Conservation (phyloP, 345 rosid species). For the Eucalyptus coolabah region DNA sequence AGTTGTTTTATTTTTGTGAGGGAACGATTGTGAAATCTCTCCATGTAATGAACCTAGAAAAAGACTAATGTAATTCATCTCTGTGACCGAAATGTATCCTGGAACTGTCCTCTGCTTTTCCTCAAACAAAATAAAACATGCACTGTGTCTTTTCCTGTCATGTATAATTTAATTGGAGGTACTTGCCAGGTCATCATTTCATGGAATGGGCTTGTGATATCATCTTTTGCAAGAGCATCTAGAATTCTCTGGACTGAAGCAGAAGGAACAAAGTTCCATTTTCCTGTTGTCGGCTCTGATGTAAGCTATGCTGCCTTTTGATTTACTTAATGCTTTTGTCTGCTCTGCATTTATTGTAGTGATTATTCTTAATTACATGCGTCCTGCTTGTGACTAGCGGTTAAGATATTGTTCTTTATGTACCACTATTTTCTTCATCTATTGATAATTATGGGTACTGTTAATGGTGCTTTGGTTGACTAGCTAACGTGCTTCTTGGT, state of each 20-base stretch:
- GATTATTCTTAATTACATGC: not conserved
- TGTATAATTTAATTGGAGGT: not conserved
- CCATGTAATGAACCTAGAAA: not conserved
- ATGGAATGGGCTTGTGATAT: conserved; percentile 89
- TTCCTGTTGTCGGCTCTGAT: conserved; percentile 63
- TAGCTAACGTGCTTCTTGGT: not conserved
- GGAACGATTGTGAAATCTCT: not conserved
- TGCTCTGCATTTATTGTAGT: not conserved
- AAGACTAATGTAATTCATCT: not conserved
- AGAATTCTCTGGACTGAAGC: conserved; percentile 56
- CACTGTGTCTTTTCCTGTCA: not conserved
- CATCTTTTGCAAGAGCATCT: conserved; percentile 86
- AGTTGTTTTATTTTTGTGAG: not conserved
- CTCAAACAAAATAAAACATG: not conserved
- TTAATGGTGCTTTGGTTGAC: not conserved
- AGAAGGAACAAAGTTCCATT: conserved; percentile 28
- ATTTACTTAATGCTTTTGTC: not conserved
- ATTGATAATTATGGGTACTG: not conserved
- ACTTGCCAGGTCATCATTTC: conserved; percentile 72
- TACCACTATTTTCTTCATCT: not conserved
- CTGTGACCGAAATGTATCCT: not conserved
- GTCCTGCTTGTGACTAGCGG: not conserved
- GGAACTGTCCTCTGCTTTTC: not conserved
- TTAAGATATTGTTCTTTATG: not conserved
- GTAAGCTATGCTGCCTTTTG: conserved; percentile 25